Conservation (phyloP, 805 yeast species). For the Ogataea ramenticola region DNA sequence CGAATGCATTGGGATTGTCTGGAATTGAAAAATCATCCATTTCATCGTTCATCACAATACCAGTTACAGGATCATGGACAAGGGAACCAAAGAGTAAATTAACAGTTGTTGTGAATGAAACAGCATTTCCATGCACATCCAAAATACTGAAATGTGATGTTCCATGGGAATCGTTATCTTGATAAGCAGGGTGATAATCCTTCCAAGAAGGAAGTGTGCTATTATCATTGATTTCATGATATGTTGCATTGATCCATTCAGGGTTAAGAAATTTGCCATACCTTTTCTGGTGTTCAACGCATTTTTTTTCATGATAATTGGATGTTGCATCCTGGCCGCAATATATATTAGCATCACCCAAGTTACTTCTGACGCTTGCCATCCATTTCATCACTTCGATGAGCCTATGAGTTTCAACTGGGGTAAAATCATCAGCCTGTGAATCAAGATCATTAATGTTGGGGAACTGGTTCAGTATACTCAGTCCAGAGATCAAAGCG, state of each 20-base stretch:
- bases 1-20: constrained; percentile 63
- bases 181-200: constrained; percentile 74
- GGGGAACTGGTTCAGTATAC: constrained; percentile 26
- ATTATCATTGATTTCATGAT: constrained; percentile 42
- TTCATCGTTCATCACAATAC: constrained; percentile 77
- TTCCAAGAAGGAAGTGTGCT: constrained; percentile 58
- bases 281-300: constrained; percentile 24
- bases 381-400: constrained; percentile 93
- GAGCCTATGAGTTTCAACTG: constrained; percentile 53
- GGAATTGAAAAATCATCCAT: constrained; percentile 94
- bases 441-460: constrained; percentile 22
- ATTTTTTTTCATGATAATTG: not conserved
- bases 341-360: constrained; percentile 55
- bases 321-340: constrained; percentile 14
- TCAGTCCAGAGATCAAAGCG: constrained; percentile 69
- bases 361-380: constrained; percentile 75
- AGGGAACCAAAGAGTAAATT: constrained; percentile 78
- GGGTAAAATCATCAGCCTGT: constrained; percentile 32
- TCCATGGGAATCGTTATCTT: constrained; percentile 76
- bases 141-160: constrained; percentile 82
- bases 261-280: constrained; percentile 37
- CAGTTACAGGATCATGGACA: constrained; percentile 76
- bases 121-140: constrained; percentile 70
- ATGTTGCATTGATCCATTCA: constrained; percentile 53
- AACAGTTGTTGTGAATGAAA: constrained; percentile 82